Conservation (phyloP, 2,329 filamentous ascomycete species). For the Clonostachys chloroleuca region DNA sequence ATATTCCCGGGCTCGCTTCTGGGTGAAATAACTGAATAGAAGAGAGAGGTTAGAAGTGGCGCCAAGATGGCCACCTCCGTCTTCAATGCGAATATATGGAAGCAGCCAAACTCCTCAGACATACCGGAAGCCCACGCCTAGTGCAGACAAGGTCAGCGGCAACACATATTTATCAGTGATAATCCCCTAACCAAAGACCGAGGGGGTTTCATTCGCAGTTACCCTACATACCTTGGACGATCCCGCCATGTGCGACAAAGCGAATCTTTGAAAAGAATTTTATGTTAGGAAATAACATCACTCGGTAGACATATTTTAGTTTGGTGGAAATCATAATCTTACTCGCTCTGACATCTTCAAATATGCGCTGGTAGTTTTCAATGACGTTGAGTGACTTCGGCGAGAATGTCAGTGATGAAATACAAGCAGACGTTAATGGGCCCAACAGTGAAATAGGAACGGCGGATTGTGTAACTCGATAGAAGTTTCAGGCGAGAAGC, state of each 20-base stretch:
- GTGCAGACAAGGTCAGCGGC: slow-evolving; percentile 15
- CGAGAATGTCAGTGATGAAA: too few relatives aligned
- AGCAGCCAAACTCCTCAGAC: not conserved
- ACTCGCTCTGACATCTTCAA: too few relatives aligned
- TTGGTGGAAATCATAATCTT: too few relatives aligned
- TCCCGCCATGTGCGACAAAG: slow-evolving; percentile 59
- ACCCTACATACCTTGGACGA: slow-evolving; percentile 57
- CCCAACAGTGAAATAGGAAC: too few relatives aligned
- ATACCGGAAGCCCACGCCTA: slow-evolving; percentile 54
- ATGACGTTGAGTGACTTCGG: too few relatives aligned
- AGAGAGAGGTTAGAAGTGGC: not conserved
- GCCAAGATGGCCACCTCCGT: not conserved
- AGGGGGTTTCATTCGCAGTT: not conserved
- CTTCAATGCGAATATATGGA: not conserved
- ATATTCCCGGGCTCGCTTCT: slow-evolving; percentile 42
- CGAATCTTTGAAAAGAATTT: slow-evolving; percentile 38
- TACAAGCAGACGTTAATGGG: too few relatives aligned
- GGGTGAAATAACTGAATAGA: slow-evolving; percentile 44
- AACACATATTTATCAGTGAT: not conserved
- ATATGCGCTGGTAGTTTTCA: too few relatives aligned
- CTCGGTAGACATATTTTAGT: too few relatives aligned
- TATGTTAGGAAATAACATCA: too few relatives aligned
- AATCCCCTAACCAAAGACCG: not conserved
- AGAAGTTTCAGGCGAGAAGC: too few relatives aligned
- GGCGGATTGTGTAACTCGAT: too few relatives aligned